Evolutionary conservation across 1,139 yeast species (phyloP).

Genomic region (Pneumocystis carinii): DNA sequence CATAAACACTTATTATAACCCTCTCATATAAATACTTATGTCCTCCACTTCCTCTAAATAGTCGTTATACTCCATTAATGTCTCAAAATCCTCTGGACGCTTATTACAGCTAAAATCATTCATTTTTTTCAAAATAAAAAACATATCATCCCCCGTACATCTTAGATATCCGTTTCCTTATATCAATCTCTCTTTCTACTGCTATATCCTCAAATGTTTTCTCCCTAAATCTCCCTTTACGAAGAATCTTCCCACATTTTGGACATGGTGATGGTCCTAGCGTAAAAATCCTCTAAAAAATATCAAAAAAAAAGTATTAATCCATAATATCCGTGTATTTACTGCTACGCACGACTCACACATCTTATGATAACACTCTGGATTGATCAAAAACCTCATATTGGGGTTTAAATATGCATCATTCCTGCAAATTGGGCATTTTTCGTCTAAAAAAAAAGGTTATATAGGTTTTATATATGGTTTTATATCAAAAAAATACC

Average conservation of each 20-base stretch:
- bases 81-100: slow-evolving; percentile 56
- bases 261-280: slow-evolving; percentile 94
- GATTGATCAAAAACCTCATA: slow-evolving; percentile 79
- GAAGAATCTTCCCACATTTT: slow-evolving; percentile 68
- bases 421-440: slow-evolving; percentile 97
- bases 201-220: slow-evolving; percentile 81
- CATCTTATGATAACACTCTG: slow-evolving; percentile 94
- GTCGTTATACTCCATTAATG: slow-evolving; percentile 46
- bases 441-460: slow-evolving; percentile 18
- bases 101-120: slow-evolving; percentile 42
- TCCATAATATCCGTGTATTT: slow-evolving; percentile 24
- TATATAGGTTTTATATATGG: not conserved
- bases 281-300: slow-evolving; percentile 33
- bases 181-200: slow-evolving; percentile 86
- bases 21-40: slow-evolving; percentile 24
- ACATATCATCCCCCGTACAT: slow-evolving; percentile 23
- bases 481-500: not conserved
- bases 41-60: slow-evolving; percentile 77
- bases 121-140: not conserved
- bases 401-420: slow-evolving; percentile 88
- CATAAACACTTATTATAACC: not conserved
- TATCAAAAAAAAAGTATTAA: not conserved
- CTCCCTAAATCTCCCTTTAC: slow-evolving; percentile 79
- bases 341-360: slow-evolving; percentile 94
- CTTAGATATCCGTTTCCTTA: slow-evolving; percentile 58